Base-by-base conservation (phyloP, 257 asterid genomes). In the Penstemon newberryi region DNA sequence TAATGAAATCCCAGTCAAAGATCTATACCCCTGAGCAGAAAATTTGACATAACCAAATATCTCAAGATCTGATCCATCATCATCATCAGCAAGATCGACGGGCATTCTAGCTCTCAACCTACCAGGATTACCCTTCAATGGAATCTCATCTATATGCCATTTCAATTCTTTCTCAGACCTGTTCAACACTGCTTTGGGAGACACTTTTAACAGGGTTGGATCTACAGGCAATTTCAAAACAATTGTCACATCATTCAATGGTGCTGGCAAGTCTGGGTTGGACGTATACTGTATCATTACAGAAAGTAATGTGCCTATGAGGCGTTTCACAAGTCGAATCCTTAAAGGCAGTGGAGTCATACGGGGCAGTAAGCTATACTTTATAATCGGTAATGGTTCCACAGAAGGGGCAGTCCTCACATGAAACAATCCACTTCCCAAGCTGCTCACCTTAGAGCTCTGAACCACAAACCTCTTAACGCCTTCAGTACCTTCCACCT, bases 121-220 rank as follows among this genome's bases (percentile, higher is more conserved):
- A 62, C 87, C 96, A 38, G 99, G 99, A 73, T 80, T 76, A 12
- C 86, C 95, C 87, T 80, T 90, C 66, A 75, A 67, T 3, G 96
- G 96, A 67, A 93, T 80, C 88, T 93, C 96, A 72, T 83, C 94
- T 65, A 93, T 75, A 77, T 83, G 90, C 99, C 99, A 93, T 75
- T 84, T 90, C 78, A 93, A 50, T 81, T 93, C 97, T 72, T 79
- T 93, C 78, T 87, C 92, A 18, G 96, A 76, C 84, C 99, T 87
- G 71, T 93, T 90, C 87, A 90, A 72, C 74, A 88, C 87, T 25
- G 96, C 99, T 72, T 90, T 93, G 8, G 99, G 99, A 5, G 97
- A 87, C 62, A 88, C 97, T 72, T 88, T 81, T 66, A 93, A 66
- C 52, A 93, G 73, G 15, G 92, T 78, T 36, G 99, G 99, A 68